Conservation (phyloP, 208 protist genomes). For the Acanthamoeba sp. region DNA sequence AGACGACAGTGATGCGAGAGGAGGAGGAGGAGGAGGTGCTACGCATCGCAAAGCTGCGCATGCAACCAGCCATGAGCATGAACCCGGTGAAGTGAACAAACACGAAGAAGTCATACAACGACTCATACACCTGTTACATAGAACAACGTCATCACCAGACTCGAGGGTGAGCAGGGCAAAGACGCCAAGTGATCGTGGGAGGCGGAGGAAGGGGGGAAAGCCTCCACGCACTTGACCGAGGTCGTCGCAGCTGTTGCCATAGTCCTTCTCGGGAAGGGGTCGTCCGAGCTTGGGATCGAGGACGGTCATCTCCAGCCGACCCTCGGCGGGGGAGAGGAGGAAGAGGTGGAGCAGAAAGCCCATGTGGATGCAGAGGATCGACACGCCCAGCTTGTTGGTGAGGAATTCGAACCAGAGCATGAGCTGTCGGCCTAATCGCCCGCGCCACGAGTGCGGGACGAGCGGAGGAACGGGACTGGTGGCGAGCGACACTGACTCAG, state of each 20-base stretch:
- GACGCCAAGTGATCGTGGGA: not conserved
- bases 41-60: slow-evolving; percentile 63
- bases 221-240: not conserved
- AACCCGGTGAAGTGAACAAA: slow-evolving; percentile 65
- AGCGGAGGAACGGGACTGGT: not conserved
- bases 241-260: slow-evolving; percentile 57
- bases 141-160: not conserved
- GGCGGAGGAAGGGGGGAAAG: not conserved
- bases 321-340: slow-evolving; percentile 30
- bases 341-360: slow-evolving; percentile 48
- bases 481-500: not conserved
- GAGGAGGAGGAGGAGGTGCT: not conserved
- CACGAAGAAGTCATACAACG: slow-evolving; percentile 71
- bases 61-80: slow-evolving; percentile 58
- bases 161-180: not conserved
- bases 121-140: slow-evolving; percentile 33
- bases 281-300: slow-evolving; percentile 50
- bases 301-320: slow-evolving; percentile 38
- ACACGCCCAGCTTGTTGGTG: slow-evolving; percentile 32
- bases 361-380: slow-evolving; percentile 36
- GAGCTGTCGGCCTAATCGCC: not conserved
- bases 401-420: slow-evolving; percentile 64
- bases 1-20: too few relatives aligned
- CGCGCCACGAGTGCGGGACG: slow-evolving; percentile 16
- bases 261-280: slow-evolving; percentile 46